Percentiles rank a stretch among this genome's conserved stretches.
Evolutionary conservation across 306 rosid species (phyloP).

Genomic region (Trifolium fragiferum): DNA sequence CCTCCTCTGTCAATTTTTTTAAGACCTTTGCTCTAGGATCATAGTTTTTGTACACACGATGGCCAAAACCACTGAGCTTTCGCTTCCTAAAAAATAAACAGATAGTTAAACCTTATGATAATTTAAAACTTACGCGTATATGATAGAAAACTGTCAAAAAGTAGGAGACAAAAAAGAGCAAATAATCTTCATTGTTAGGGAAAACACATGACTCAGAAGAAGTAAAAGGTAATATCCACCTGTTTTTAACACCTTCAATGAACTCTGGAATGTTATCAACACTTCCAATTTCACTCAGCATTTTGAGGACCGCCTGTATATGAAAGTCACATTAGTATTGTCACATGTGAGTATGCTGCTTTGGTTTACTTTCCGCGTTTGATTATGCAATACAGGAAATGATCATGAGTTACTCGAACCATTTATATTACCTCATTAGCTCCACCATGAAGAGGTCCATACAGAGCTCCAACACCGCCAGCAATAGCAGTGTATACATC

Average conservation of each 20-base stretch:
- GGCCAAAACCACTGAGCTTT: slow-evolving; percentile 95
- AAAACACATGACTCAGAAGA: not conserved
- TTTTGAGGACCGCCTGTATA: slow-evolving; percentile 81
- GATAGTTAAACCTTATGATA: not conserved
- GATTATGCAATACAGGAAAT: not conserved
- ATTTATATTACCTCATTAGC: slow-evolving; percentile 76
- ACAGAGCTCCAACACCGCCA: slow-evolving; percentile 88
- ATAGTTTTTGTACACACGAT: slow-evolving; percentile 91
- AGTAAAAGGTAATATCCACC: slow-evolving; percentile 51
- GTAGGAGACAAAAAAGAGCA: slow-evolving; percentile 14
- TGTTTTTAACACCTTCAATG: slow-evolving; percentile 89
- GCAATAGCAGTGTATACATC: slow-evolving; percentile 90
- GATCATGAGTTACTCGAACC: slow-evolving; percentile 7
- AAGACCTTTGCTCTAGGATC: slow-evolving; percentile 94
- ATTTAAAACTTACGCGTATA: not conserved
- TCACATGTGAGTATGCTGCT: not conserved
- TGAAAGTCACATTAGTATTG: slow-evolving; percentile 33
- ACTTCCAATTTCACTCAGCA: slow-evolving; percentile 83
- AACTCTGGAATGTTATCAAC: slow-evolving; percentile 84
- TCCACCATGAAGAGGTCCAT: slow-evolving; percentile 95
- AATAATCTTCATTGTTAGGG: not conserved
- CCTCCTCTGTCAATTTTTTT: slow-evolving; percentile 79
- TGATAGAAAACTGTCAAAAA: slow-evolving; percentile 23
- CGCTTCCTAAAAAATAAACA: slow-evolving; percentile 64
- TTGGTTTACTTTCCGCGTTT: not conserved